Evolutionary conservation across 306 rosid species (phyloP).

Genomic region (Sphenostylis stenocarpa): DNA sequence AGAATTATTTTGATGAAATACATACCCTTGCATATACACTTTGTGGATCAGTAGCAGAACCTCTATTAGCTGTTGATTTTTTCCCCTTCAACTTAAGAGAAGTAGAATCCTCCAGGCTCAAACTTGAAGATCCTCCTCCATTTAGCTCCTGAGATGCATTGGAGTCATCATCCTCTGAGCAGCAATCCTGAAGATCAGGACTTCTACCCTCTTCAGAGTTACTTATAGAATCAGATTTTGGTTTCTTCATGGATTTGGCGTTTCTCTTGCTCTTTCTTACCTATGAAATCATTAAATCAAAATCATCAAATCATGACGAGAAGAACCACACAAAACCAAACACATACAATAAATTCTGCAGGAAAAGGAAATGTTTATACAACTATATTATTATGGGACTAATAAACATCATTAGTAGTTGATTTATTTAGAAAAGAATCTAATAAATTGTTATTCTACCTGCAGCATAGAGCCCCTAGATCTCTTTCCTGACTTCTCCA

Average conservation of each 20-base stretch:
- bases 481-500: slow-evolving; percentile 50
- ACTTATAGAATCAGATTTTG: slow-evolving; percentile 42
- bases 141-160: slow-evolving; percentile 51
- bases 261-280: slow-evolving; percentile 46
- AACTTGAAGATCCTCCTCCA: slow-evolving; percentile 49
- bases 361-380: slow-evolving; percentile 16
- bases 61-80: slow-evolving; percentile 58
- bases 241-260: slow-evolving; percentile 51
- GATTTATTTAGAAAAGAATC: neutral
- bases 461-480: slow-evolving; percentile 39
- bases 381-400: neutral
- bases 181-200: slow-evolving; percentile 45
- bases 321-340: neutral
- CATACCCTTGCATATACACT: slow-evolving; percentile 86
- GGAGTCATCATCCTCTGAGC: slow-evolving; percentile 77
- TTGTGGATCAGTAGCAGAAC: slow-evolving; percentile 80
- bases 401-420: neutral
- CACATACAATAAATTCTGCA: neutral
- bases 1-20: slow-evolving; percentile 3
- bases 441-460: slow-evolving; percentile 40
- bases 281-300: slow-evolving; percentile 36
- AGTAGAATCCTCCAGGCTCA: slow-evolving; percentile 34
- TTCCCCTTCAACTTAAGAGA: slow-evolving; percentile 45
- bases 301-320: slow-evolving; percentile 1
- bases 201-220: slow-evolving; percentile 48